Evolutionary conservation across 495 filamentous ascomycete species (phyloP), one percentile per base, ranked within the genome.

Genomic region (Rostrohypoxylon terebratum): DNA sequence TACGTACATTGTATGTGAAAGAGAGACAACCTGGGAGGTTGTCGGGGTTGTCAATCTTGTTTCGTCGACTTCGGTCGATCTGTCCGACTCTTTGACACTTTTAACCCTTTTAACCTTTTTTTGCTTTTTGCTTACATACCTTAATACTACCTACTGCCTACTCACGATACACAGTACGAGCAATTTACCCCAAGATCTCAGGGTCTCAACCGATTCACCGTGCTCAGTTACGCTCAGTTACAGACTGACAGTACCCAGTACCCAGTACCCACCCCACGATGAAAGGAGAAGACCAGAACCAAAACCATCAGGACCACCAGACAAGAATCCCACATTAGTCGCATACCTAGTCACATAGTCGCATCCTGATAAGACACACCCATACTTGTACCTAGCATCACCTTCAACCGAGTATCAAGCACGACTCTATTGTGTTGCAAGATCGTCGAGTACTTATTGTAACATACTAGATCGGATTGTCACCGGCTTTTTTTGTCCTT

Each of bases 401-500:
- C 28, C 3, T 28, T 28, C 3, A 28, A 28, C 3, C 42, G 18
- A 7, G 6, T 21, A 51, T 28, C 14, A 3, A 50, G 36, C 45
- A 38, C 34, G 11, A 38, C 34, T 13, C 34, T 38, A 42, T 42
- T 42, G 59, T 59, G 44, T 54, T 38, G 25, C 54, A 54, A 53
- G 67, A 70, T 64, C 60, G 53, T 18, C 50, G 21, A 42, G 4
- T n/a, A 38, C 5, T 47, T 33, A 36, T 53, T 64, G 45, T 59
- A 54, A 69, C 66, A 42, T 69, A 69, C 66, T 34, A 21, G 51
- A 69, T 69, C 51, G 40, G 51, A 69, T 59, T 51, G 14, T 18
- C 63, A 36, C 38, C 14, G 13, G 8, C 18, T 20, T 7, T 59
- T 25, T 21, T 28, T 5, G 11, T 55, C 6, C n/a, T 36, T 33